phyloP scores from a whole-genome alignment of 2,329 filamentous ascomycete genomes.

The Talaromyces sp. region DNA sequence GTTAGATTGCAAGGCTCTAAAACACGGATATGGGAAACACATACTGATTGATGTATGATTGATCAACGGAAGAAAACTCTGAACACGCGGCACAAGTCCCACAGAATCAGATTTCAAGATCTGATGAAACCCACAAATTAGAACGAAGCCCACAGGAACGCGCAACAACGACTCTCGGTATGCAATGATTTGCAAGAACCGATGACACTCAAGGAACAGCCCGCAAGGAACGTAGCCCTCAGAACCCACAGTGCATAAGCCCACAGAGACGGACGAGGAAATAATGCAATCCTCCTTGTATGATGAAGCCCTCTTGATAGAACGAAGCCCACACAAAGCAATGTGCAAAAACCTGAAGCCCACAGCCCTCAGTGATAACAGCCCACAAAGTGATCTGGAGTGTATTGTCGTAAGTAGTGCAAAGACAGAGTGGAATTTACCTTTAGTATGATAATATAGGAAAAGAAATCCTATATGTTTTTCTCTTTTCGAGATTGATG shows the following conservation, averaged over 20 bases:
- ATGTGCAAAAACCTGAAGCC: constrained; percentile 38
- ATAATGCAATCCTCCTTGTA: constrained; percentile 38
- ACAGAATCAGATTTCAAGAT: constrained; percentile 19
- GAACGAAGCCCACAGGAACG: constrained; percentile 28
- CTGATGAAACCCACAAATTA: constrained; percentile 21
- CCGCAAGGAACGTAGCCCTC: constrained; percentile 38
- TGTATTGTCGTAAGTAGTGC: constrained; percentile 9
- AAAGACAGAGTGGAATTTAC: constrained; percentile 9
- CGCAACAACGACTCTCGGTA: constrained; percentile 31
- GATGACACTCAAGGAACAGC: constrained; percentile 22
- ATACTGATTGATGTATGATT: constrained; percentile 2
- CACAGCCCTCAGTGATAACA: constrained; percentile 39
- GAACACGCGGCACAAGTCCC: constrained; percentile 18
- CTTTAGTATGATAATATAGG: neutral
- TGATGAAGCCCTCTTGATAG: constrained; percentile 40
- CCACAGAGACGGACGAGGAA: constrained; percentile 42
- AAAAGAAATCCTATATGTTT: neutral
- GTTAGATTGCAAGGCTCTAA: constrained; percentile 1
- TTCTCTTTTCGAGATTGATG: neutral
- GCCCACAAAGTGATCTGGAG: constrained; percentile 20
- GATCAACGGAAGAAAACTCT: constrained; percentile 2
- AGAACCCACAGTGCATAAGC: constrained; percentile 41
- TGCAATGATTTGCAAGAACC: constrained; percentile 20
- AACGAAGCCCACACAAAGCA: constrained; percentile 40
- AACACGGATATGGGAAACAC: neutral